Percentiles rank a stretch among this genome's conserved stretches.
Conservation (phyloP, 768 basidiomycete species). For the Lentinula sp. region DNA sequence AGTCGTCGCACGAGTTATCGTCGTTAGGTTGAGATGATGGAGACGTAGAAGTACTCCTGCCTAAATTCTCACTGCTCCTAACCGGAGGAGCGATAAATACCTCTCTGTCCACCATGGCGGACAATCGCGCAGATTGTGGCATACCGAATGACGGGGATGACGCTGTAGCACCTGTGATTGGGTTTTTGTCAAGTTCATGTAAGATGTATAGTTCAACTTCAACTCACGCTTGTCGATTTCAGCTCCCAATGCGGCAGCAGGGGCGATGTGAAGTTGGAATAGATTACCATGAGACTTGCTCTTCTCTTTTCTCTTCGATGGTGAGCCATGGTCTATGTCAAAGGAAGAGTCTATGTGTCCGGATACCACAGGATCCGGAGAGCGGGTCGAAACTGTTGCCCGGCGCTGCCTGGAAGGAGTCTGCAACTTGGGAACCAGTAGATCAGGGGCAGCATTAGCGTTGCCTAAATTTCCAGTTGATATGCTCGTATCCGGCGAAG, state of each 20-base stretch:
- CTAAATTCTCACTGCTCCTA: conserved; percentile 25
- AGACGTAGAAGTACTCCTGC: not conserved
- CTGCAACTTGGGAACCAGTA: conserved; percentile 24
- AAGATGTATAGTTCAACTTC: not conserved
- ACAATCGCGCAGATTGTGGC: conserved; percentile 42
- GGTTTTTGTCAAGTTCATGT: not conserved
- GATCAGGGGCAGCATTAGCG: not conserved
- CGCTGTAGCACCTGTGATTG: conserved; percentile 18
- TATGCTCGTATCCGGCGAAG: conserved; percentile 18
- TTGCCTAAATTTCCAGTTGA: conserved; percentile 13
- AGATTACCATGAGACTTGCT: conserved; percentile 62
- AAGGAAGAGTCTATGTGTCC: conserved; percentile 12
- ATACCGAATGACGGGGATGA: conserved; percentile 26
- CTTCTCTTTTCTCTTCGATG: conserved; percentile 62
- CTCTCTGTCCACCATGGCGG: conserved; percentile 61
- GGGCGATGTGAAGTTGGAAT: conserved; percentile 58
- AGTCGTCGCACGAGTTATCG: conserved; percentile 38
- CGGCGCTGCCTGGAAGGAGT: conserved; percentile 44
- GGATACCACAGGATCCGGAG: conserved; percentile 38
- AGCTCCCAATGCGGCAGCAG: conserved; percentile 56
- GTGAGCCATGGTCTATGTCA: conserved; percentile 38
- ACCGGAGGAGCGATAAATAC: conserved; percentile 57
- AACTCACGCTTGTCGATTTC: conserved; percentile 59
- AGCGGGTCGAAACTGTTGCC: conserved; percentile 64
- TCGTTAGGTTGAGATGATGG: not conserved